Conservation (phyloP, 306 rosid species). For the Acacia melanoxylon region DNA sequence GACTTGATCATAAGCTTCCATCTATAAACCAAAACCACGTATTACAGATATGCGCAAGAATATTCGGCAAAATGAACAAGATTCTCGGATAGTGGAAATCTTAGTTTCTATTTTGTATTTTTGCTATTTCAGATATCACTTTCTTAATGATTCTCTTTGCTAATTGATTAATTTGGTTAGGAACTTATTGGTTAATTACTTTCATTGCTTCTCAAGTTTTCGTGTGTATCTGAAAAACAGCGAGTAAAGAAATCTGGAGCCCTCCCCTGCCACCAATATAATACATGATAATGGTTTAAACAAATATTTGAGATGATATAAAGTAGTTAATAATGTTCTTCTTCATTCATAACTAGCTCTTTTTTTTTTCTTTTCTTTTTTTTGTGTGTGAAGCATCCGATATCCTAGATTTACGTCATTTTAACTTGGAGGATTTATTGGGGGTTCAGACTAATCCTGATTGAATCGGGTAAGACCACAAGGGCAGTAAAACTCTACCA, state of each 20-base stretch:
- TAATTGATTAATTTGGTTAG: background rate
- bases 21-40: slow-evolving; percentile 27
- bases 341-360: background rate
- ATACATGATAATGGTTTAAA: background rate
- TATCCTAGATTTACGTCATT: too few relatives aligned
- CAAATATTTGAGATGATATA: background rate
- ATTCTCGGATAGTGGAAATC: slow-evolving; percentile 31
- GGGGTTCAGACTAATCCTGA: too few relatives aligned
- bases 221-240: slow-evolving; percentile 5
- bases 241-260: background rate
- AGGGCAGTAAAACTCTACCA: too few relatives aligned
- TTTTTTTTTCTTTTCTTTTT: too few relatives aligned
- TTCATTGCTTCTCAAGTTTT: slow-evolving; percentile 14
- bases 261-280: too few relatives aligned
- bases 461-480: too few relatives aligned
- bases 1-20: slow-evolving; percentile 6
- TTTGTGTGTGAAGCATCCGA: too few relatives aligned
- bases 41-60: background rate
- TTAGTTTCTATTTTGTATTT: slow-evolving; percentile 7
- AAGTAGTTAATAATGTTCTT: background rate
- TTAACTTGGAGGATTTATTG: too few relatives aligned
- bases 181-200: background rate
- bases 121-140: background rate
- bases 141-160: slow-evolving; percentile 14
- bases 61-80: slow-evolving; percentile 27